Percentiles rank a stretch among this genome's conserved stretches.
phyloP scores from a whole-genome alignment of 108 stramenopile genomes.

The Skeletonema tropicum region DNA sequence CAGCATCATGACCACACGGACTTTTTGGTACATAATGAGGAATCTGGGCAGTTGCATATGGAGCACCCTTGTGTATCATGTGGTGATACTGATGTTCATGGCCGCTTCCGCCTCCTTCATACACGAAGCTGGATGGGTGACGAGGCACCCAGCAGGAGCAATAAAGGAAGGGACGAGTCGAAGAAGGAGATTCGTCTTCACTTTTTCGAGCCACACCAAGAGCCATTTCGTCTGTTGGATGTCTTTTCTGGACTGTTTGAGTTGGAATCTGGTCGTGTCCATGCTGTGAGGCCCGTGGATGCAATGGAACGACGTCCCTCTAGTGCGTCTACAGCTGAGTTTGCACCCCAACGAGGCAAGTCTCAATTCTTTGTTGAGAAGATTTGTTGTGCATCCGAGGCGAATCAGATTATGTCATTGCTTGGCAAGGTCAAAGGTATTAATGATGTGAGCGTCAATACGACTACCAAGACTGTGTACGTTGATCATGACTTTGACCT shows the following conservation, averaged over 20 bases:
- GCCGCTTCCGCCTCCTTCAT: conserved; percentile 35
- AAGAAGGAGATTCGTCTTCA: conserved; percentile 27
- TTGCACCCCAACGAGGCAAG: conserved; percentile 27
- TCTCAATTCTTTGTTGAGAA: conserved; percentile 54
- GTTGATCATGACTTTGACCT: conserved; percentile 59
- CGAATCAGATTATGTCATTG: conserved; percentile 45
- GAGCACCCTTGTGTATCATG: conserved; percentile 58
- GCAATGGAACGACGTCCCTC: conserved; percentile 7
- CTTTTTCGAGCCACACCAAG: conserved; percentile 43
- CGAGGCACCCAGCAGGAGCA: neutral
- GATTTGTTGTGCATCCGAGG: conserved; percentile 69
- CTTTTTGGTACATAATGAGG: conserved; percentile 46
- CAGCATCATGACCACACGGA: conserved; percentile 58
- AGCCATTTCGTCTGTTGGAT: conserved; percentile 47
- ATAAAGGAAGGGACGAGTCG: neutral
- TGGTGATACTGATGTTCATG: conserved; percentile 54
- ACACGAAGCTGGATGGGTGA: conserved; percentile 47
- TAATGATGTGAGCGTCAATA: conserved; percentile 47
- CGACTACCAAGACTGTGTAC: conserved; percentile 57
- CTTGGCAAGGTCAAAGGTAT: conserved; percentile 50
- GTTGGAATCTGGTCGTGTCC: conserved; percentile 38
- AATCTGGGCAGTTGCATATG: conserved; percentile 49
- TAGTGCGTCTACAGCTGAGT: conserved; percentile 2
- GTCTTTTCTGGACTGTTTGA: conserved; percentile 36
- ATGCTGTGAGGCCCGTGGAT: conserved; percentile 25